Evolutionary conservation across 208 protist species (phyloP).

Genomic region (Leishmania tropica): DNA sequence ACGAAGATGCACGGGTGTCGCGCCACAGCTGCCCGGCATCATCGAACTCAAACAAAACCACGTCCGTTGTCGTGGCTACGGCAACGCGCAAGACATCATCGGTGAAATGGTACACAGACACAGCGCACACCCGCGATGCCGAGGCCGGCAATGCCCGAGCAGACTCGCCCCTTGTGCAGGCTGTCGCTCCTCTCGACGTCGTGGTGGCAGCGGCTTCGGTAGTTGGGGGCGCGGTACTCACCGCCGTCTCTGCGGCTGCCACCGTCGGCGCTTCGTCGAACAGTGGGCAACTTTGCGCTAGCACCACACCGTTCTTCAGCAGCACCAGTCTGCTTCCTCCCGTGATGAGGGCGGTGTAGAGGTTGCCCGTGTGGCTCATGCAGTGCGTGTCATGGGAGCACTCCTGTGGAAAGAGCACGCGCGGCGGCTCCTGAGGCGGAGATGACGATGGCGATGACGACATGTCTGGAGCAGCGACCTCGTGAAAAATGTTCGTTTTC

Average conservation of each 20-base stretch:
- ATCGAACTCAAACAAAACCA: slow-evolving; percentile 57
- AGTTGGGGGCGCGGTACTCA: background rate
- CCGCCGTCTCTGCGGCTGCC: background rate
- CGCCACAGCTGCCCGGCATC: slow-evolving; percentile 42
- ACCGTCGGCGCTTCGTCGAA: slow-evolving; percentile 7
- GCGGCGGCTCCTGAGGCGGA: slow-evolving; percentile 14
- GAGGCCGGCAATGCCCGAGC: background rate
- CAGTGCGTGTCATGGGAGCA: slow-evolving; percentile 63
- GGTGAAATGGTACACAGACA: slow-evolving; percentile 52
- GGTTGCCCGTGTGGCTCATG: slow-evolving; percentile 49
- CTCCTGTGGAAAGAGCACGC: slow-evolving; percentile 67
- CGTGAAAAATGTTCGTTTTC: too few relatives aligned
- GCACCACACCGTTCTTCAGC: slow-evolving; percentile 47
- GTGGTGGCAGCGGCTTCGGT: background rate
- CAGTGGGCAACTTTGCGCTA: slow-evolving; percentile 44
- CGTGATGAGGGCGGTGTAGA: slow-evolving; percentile 73
- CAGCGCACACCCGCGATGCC: slow-evolving; percentile 24
- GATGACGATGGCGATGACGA: background rate
- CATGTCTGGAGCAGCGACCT: background rate
- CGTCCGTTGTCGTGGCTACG: slow-evolving; percentile 42
- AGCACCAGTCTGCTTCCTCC: slow-evolving; percentile 58
- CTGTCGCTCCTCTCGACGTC: background rate
- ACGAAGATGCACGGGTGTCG: slow-evolving; percentile 19
- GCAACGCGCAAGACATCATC: slow-evolving; percentile 47
- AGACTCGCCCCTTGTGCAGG: background rate